Evolutionary conservation across 148 eudicot species (phyloP).

Genomic region (Agrostemma githago): DNA sequence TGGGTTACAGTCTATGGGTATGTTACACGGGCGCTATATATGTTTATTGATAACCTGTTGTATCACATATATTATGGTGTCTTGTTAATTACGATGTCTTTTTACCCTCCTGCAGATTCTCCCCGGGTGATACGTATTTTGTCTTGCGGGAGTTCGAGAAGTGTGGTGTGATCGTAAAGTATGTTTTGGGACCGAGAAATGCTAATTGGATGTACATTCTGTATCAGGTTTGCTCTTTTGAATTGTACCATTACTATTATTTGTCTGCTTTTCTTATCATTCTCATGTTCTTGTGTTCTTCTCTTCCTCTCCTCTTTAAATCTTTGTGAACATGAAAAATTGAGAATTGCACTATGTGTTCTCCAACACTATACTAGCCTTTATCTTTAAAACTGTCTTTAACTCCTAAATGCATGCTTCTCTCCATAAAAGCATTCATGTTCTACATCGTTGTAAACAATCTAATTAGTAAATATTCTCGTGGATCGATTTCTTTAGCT

Average conservation of each 20-base stretch:
- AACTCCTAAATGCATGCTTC: neutral
- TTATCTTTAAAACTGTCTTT: neutral
- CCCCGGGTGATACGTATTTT: conserved; percentile 81
- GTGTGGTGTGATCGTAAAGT: conserved; percentile 80
- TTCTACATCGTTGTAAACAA: neutral
- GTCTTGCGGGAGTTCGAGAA: conserved; percentile 94
- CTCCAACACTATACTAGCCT: neutral
- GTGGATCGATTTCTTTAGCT: neutral
- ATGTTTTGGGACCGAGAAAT: conserved; percentile 89
- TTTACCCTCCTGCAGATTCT: conserved; percentile 46
- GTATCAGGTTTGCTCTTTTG: conserved; percentile 56
- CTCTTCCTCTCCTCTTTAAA: neutral
- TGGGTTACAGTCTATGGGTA: conserved; percentile 99
- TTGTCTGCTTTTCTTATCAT: neutral
- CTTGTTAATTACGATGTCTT: neutral
- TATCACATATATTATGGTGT: neutral
- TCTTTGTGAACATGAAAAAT: neutral
- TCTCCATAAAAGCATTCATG: neutral
- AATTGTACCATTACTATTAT: neutral
- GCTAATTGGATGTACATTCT: conserved; percentile 98
- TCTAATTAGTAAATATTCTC: neutral
- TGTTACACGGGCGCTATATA: neutral
- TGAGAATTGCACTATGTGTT: neutral
- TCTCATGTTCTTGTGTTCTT: neutral
- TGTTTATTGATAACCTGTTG: neutral